Percentiles rank a stretch among this genome's conserved stretches.
These are phyloP conservation scores for Coprinopsis cinerea DNA, from an alignment of 768 basidiomycete species.

Conservation along the genomic window DNA sequence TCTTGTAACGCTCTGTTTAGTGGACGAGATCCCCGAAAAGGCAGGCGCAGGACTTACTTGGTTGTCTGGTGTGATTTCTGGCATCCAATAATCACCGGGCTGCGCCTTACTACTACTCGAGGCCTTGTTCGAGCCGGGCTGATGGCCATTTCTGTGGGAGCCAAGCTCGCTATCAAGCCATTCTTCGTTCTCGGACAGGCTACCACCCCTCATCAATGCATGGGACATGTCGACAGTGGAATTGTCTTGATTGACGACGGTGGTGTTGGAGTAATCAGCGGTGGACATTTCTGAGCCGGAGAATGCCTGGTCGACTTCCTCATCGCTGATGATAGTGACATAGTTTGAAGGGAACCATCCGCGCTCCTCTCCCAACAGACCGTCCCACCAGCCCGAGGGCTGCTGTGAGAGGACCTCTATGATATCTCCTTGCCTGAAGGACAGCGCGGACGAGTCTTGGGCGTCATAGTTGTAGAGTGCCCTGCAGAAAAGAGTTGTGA, in stretches of 20 bases:
- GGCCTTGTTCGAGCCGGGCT: slow-evolving; percentile 9
- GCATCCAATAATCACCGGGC: slow-evolving; percentile 87
- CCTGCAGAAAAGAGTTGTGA: slow-evolving; percentile 77
- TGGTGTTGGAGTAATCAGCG: slow-evolving; percentile 8
- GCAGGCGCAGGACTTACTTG: slow-evolving; percentile 50
- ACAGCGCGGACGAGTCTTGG: slow-evolving; percentile 83
- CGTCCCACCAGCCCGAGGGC: slow-evolving; percentile 98
- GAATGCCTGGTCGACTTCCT: slow-evolving; percentile 69
- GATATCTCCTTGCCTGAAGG: slow-evolving; percentile 80
- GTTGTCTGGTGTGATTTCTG: slow-evolving; percentile 73
- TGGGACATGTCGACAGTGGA: slow-evolving; percentile 45
- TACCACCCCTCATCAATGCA: slow-evolving; percentile 38
- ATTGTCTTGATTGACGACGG: slow-evolving; percentile 15
- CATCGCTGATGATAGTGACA: slow-evolving; percentile 70
- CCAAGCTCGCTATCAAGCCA: slow-evolving; percentile 54
- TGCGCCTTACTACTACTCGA: slow-evolving; percentile 27
- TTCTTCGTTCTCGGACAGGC: slow-evolving; percentile 45
- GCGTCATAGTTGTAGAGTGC: slow-evolving; percentile 90
- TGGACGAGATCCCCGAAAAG: background rate
- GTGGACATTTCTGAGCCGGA: slow-evolving; percentile 41
- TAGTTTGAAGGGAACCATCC: slow-evolving; percentile 99
- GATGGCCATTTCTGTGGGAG: slow-evolving; percentile 26
- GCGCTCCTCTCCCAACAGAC: slow-evolving; percentile 79
- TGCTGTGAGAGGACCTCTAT: slow-evolving; percentile 92
- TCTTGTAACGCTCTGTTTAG: slow-evolving; percentile 39